These are phyloP conservation scores for Xylariaceae sp. DNA, from an alignment of 2,329 filamentous ascomycete genomes.

Conservation along the genomic window DNA sequence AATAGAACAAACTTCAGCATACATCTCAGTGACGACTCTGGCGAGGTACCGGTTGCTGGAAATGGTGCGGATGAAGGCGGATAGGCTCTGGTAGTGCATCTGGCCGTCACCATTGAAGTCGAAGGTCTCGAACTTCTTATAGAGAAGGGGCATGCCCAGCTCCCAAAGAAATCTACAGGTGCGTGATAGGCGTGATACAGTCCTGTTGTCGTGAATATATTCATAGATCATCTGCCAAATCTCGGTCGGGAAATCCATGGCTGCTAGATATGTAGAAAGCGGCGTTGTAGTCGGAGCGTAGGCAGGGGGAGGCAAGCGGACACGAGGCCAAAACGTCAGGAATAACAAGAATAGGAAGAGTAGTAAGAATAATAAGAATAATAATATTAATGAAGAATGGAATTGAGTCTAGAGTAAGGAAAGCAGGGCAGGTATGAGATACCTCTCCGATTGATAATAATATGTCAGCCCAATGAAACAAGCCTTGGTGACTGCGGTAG, in stretches of 20 bases:
- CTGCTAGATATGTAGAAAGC: neutral
- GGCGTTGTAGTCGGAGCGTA: neutral
- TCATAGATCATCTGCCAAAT: slow-evolving; percentile 21
- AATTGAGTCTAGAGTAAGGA: neutral
- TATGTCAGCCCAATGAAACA: neutral
- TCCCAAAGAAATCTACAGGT: slow-evolving; percentile 20
- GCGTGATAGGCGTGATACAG: slow-evolving; percentile 15
- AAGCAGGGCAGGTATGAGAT: neutral
- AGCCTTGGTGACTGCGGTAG: neutral
- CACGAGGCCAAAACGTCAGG: neutral
- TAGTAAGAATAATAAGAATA: too few species aligned
- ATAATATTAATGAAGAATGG: neutral
- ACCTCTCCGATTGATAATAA: neutral
- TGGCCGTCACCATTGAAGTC: slow-evolving; percentile 4
- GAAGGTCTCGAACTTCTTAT: slow-evolving; percentile 19
- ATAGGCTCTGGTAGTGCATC: slow-evolving; percentile 17
- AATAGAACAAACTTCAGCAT: slow-evolving; percentile 1
- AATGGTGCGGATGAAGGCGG: slow-evolving; percentile 18
- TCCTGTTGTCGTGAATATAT: slow-evolving; percentile 16
- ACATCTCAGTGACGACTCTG: slow-evolving; percentile 18
- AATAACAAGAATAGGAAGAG: too few species aligned
- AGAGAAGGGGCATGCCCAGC: slow-evolving; percentile 18
- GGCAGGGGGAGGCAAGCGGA: neutral
- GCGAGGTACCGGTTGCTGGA: slow-evolving; percentile 17
- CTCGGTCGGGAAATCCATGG: slow-evolving; percentile 21